Base-by-base conservation (phyloP, 2,329 filamentous ascomycete genomes). In the Xylariaceae sp. region DNA sequence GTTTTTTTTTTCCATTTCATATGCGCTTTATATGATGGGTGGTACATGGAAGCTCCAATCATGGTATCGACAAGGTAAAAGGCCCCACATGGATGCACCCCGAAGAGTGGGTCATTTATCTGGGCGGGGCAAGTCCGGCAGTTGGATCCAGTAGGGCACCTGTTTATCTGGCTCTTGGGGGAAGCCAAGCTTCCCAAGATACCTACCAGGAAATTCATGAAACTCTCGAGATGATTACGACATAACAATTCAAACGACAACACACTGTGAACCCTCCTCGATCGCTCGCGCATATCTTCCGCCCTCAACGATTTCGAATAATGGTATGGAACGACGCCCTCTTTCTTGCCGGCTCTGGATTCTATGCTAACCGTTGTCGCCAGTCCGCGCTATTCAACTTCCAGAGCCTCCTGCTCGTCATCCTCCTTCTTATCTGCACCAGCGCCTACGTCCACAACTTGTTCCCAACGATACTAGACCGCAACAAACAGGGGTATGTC, bases 311-410 rank as follows among this genome's bases (percentile, higher is more conserved):
- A 7, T 40, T 12, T 9, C 19, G 8, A 35, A 50, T 8, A 50
- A 59, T 59, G 57, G 57, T 57, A 47, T 34, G 47, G 4, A 48
- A 44, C 12, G 0, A 19, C 19, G 19, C 19, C 30, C 27, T 43
- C 37, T 19, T 5, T 26, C 6, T 11, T 3, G 12, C 44, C 6
- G 31, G 34, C 11, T 26, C 27, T 30, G 47, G 34, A 12, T 7
- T 27, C 30, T 39, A 29, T 31, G 37, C 54, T 61, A 48, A 60
- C 44, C 35, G n/a, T 42, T 34, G 30, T 32, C 50, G 12, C 32
- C 37, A 96, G 94, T 88, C 94, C 56, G 94, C 94, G 53, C 87
- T 99, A 68, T 96, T 99, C 85, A 97, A 97, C 76, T 97, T 99
- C 78, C 91, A 96, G 74, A 95, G 91, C 56, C 87, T 97, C 64